Evolutionary conservation across 164 flowering plant species (phyloP), one percentile per base, ranked within the genome.

Genomic region (Amborella trichopoda): DNA sequence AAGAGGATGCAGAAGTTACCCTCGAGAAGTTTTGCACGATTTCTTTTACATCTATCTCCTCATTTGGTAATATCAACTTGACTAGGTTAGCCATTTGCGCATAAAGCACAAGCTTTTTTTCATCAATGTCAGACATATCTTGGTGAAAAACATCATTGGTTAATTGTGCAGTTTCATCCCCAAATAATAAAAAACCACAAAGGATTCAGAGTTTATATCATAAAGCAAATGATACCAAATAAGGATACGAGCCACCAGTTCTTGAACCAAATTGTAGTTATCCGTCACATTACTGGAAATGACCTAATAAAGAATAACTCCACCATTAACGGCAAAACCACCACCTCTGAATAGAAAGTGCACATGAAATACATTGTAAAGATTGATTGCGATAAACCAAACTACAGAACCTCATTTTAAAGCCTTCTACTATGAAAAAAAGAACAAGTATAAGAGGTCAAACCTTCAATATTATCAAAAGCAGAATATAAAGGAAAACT

Each of bases 51-150:
- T 60, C 57, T 49, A 72, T 63, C 30, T 66, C 81, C 38, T 81
- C 70, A 69, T 68, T 76, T 59, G 70, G 86, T 61, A 87, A 84
- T 52, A 88, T 72, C 59, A 77, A 46, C 46, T 58, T 73, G 23
- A 93, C 87, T 56, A 93, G 95, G 70, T 79, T 93, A 26, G 95
- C 95, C 95, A 93, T 93, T 65, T 93, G 96, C 36, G 96, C 96
- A 66, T 84, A 93, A 26, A 88, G 48, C 51, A 93, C 61, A 53
- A 88, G 53, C 53, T 79, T 87, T 61, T 82, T 61, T 71, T 93
- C 94, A 42, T 75, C 78, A 44, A 88, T 55, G 23, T 75, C 74
- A 27, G 81, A 68, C 71, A 93, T 80, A 61, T 93, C 99, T 91
- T 55, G 30, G 24, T 8, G 21, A 51, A 56, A 52, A 19, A 9